Conservation (phyloP, 2,329 filamentous ascomycete species). For the Fusarium palustre region DNA sequence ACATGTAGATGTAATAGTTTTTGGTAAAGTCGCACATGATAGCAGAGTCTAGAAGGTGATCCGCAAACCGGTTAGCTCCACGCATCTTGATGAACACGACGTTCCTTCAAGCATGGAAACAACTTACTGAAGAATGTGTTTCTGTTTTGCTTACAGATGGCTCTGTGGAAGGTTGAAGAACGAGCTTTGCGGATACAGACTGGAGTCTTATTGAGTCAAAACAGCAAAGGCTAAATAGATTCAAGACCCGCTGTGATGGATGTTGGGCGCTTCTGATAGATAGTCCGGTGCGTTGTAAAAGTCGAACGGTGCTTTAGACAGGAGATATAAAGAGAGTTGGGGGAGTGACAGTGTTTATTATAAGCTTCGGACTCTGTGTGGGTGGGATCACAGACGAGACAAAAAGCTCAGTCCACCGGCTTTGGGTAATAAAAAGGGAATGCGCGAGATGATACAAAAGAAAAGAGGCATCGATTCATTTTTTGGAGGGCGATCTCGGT, state of each 20-base stretch:
- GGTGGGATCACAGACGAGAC: slow-evolving; percentile 22
- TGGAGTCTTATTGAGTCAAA: neutral
- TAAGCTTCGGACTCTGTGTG: slow-evolving; percentile 8
- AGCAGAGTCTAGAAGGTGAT: slow-evolving; percentile 8
- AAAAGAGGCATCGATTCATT: slow-evolving; percentile 12
- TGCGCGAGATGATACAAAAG: neutral
- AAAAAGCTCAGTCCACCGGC: slow-evolving; percentile 23
- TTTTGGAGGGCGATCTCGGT: slow-evolving; percentile 26
- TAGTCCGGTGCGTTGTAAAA: neutral
- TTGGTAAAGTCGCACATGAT: slow-evolving; percentile 75
- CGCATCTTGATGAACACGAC: neutral
- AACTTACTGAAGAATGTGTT: slow-evolving; percentile 3
- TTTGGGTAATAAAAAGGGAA: slow-evolving; percentile 11
- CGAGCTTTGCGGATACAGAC: neutral
- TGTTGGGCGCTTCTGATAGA: neutral
- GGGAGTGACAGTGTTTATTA: slow-evolving; percentile 28
- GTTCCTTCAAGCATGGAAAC: neutral
- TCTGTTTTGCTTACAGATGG: neutral
- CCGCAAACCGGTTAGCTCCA: neutral
- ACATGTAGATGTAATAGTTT: slow-evolving; percentile 82
- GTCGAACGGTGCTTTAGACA: slow-evolving; percentile 5
- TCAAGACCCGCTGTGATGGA: slow-evolving; percentile 4
- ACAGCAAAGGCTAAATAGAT: neutral
- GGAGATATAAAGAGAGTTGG: slow-evolving; percentile 9
- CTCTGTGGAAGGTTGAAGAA: neutral